phyloP scores from a whole-genome alignment of 352 stramenopile genomes.

The Phytophthora brassicae region DNA sequence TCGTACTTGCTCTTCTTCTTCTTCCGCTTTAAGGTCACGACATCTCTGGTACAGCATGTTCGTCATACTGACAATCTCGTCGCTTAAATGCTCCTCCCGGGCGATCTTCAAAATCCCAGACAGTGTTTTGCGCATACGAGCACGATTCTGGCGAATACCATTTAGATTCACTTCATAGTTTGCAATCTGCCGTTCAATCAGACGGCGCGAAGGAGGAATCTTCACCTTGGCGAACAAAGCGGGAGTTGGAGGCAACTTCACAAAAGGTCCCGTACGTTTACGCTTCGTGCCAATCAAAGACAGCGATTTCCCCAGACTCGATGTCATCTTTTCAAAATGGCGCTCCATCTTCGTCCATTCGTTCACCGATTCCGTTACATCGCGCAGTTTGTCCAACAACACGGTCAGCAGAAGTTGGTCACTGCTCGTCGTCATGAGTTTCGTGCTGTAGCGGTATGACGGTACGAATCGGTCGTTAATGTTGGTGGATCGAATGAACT shows the following conservation, averaged over 20 bases:
- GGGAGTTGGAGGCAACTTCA: conserved; percentile 37
- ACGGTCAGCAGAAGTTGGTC: conserved; percentile 77
- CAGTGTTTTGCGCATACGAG: conserved; percentile 51
- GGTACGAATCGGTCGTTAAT: conserved; percentile 68
- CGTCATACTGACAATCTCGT: conserved; percentile 54
- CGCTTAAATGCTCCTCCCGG: conserved; percentile 56
- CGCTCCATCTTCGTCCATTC: conserved; percentile 76
- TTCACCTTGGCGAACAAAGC: conserved; percentile 56
- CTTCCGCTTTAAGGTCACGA: conserved; percentile 46
- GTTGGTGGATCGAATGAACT: conserved; percentile 64
- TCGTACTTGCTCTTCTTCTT: conserved; percentile 42
- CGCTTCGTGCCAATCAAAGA: conserved; percentile 53
- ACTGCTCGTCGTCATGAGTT: conserved; percentile 69
- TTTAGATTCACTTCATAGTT: conserved; percentile 67
- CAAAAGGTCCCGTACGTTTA: conserved; percentile 21
- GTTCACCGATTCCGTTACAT: conserved; percentile 58
- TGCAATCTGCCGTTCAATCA: conserved; percentile 71
- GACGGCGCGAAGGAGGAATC: conserved; percentile 60
- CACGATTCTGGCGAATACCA: conserved; percentile 49
- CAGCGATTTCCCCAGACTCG: conserved; percentile 49
- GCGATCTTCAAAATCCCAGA: conserved; percentile 60
- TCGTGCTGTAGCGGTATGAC: conserved; percentile 63
- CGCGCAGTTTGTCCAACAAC: conserved; percentile 66
- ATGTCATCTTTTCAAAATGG: conserved; percentile 69
- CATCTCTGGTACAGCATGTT: conserved; percentile 61